Conservation (phyloP, 768 basidiomycete species). For the Megacollybia marginata region DNA sequence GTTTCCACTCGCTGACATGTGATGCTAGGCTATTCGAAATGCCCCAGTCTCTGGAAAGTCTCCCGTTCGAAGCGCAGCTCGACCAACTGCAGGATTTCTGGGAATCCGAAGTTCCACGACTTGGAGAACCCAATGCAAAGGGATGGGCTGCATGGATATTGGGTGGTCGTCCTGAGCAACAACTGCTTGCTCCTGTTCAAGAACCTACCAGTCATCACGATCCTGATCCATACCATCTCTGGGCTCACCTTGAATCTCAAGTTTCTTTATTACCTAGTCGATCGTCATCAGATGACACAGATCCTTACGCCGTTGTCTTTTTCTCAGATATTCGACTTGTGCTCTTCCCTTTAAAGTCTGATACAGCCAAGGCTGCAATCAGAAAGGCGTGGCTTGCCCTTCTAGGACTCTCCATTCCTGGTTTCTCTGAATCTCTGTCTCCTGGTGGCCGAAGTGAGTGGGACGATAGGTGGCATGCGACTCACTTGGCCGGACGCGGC, state of each 20-base stretch:
- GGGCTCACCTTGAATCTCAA: conserved; percentile 52
- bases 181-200: conserved; percentile 5
- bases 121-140: conserved; percentile 56
- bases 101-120: conserved; percentile 76
- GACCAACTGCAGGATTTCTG: conserved; percentile 72
- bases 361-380: conserved; percentile 44
- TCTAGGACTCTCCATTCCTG: conserved; percentile 67
- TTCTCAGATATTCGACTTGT: conserved; percentile 65
- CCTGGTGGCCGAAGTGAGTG: conserved; percentile 24
- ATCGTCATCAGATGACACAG: conserved; percentile 39
- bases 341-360: conserved; percentile 40
- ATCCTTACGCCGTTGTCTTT: conserved; percentile 68
- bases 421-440: conserved; percentile 39
- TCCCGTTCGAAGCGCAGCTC: conserved; percentile 42
- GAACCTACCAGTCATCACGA: conserved; percentile 12
- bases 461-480: conserved; percentile 66
- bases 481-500: conserved; percentile 34
- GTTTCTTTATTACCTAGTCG: conserved; percentile 47
- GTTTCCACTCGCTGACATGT: background rate
- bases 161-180: conserved; percentile 29
- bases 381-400: conserved; percentile 66
- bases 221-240: conserved; percentile 61
- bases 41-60: conserved; percentile 36
- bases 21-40: conserved; percentile 46
- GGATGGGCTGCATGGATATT: conserved; percentile 67